A percentile compares a stretch with the other conserved stretches of the same genome.
Evolutionary conservation across 345 rosid species (phyloP).

Genomic region (Toxicodendron radicans): DNA sequence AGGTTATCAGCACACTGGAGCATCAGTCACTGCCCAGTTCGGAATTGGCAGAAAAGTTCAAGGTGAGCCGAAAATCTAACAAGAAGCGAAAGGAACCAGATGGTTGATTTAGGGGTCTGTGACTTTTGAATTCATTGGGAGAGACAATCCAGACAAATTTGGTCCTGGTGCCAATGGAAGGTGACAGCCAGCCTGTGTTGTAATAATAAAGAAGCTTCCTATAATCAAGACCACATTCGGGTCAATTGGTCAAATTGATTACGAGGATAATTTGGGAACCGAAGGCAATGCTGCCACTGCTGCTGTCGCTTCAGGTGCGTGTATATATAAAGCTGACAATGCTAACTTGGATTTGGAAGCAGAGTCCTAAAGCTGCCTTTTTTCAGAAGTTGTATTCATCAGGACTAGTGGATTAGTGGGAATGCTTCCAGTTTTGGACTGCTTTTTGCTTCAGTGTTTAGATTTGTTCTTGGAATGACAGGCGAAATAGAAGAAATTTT

Average conservation of each 20-base stretch:
- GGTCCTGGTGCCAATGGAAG: slow-evolving; percentile 24
- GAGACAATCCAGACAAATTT: slow-evolving; percentile 4
- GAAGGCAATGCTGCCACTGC: slow-evolving; percentile 16
- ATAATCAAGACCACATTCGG: slow-evolving; percentile 10
- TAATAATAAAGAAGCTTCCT: slow-evolving; percentile 7
- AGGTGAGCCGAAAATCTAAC: slow-evolving; percentile 62
- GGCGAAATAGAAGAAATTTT: slow-evolving; percentile 17
- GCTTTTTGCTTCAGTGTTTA: slow-evolving; percentile 24
- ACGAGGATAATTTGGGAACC: slow-evolving; percentile 2
- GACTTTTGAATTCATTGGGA: not conserved
- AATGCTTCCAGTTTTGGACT: slow-evolving; percentile 35
- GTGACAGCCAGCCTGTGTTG: slow-evolving; percentile 15
- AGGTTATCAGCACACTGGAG: slow-evolving; percentile 35
- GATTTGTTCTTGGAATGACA: slow-evolving; percentile 23
- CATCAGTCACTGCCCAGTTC: slow-evolving; percentile 36
- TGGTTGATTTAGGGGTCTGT: slow-evolving; percentile 31
- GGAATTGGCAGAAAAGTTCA: slow-evolving; percentile 61
- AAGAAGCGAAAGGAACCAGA: slow-evolving; percentile 90
- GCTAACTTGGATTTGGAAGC: slow-evolving; percentile 36
- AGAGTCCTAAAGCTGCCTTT: slow-evolving; percentile 3
- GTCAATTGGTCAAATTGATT: slow-evolving; percentile 11
- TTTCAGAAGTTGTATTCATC: slow-evolving; percentile 24
- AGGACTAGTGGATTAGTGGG: slow-evolving; percentile 11
- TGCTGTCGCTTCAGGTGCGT: slow-evolving; percentile 11
- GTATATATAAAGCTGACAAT: slow-evolving; percentile 31